Percentiles rank a stretch among this genome's conserved stretches.
These are phyloP conservation scores for Hymenoscyphus repandus DNA, from an alignment of 2,329 filamentous ascomycete species.

Conservation along the genomic window DNA sequence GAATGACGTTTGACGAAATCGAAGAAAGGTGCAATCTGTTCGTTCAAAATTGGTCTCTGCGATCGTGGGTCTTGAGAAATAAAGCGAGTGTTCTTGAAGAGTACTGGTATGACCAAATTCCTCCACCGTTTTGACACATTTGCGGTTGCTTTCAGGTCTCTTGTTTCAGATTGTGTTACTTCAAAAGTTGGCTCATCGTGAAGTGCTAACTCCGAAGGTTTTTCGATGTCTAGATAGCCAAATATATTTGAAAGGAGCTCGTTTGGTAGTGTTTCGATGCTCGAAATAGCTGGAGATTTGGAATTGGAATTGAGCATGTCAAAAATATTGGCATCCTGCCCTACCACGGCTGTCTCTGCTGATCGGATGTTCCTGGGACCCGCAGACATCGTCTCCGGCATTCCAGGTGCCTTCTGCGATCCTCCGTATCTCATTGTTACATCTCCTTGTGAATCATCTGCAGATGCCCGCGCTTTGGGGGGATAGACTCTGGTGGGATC, in stretches of 20 bases:
- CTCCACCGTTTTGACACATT: constrained; percentile 50
- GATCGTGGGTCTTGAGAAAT: constrained; percentile 30
- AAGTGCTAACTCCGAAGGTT: constrained; percentile 38
- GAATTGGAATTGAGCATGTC: neutral
- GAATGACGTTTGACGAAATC: constrained; percentile 33
- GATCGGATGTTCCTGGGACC: neutral
- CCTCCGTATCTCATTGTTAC: neutral
- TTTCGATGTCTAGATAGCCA: constrained; percentile 43
- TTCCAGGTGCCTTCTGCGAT: neutral
- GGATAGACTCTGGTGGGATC: neutral
- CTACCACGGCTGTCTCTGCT: neutral
- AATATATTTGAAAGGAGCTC: constrained; percentile 57
- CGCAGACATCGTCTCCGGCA: neutral
- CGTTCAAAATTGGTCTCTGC: constrained; percentile 10
- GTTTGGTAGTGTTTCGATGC: constrained; percentile 44
- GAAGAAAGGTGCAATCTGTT: constrained; percentile 25
- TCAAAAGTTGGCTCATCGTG: constrained; percentile 43
- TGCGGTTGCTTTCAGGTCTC: constrained; percentile 51
- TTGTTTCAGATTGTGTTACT: constrained; percentile 35
- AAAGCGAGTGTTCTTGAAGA: constrained; percentile 51
- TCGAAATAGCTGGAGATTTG: neutral
- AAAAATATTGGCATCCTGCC: neutral
- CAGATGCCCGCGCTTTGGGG: neutral
- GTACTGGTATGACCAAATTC: constrained; percentile 42
- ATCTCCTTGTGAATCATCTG: neutral